Percentiles rank a stretch among this genome's conserved stretches.
Evolutionary conservation across 2,329 filamentous ascomycete species (phyloP).

Genomic region (Nannizzia gypsea): DNA sequence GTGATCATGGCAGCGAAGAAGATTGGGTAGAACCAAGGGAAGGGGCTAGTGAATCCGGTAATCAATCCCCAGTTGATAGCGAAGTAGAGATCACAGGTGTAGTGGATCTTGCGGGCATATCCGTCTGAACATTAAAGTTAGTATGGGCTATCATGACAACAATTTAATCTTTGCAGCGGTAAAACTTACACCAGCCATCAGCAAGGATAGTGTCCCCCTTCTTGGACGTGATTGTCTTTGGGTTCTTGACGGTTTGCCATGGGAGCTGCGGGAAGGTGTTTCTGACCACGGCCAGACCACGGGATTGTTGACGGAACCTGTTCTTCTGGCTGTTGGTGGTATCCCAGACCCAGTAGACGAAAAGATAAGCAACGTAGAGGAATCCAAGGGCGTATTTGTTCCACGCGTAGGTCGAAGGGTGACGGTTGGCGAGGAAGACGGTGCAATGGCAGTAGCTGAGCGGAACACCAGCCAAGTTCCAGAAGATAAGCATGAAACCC

Average conservation of each 20-base stretch:
- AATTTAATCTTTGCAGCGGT: not conserved
- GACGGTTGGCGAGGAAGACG: constrained; percentile 74
- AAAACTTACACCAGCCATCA: constrained; percentile 65
- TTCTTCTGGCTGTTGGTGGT: constrained; percentile 91
- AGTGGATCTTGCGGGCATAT: constrained; percentile 67
- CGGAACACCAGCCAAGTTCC: constrained; percentile 86
- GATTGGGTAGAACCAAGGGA: constrained; percentile 79
- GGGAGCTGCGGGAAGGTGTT: constrained; percentile 84
- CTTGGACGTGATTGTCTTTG: constrained; percentile 60
- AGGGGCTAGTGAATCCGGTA: constrained; percentile 66
- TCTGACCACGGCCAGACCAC: constrained; percentile 49
- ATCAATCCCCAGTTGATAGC: constrained; percentile 68
- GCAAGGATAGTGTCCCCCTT: constrained; percentile 66
- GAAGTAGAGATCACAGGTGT: constrained; percentile 69
- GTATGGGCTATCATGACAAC: not conserved
- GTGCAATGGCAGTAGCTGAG: constrained; percentile 90
- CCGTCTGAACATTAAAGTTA: constrained; percentile 40
- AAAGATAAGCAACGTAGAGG: constrained; percentile 61
- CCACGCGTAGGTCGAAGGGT: constrained; percentile 65
- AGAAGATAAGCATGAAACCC: constrained; percentile 97
- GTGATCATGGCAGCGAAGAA: constrained; percentile 74
- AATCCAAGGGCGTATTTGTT: constrained; percentile 54
- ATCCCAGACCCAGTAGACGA: constrained; percentile 86
- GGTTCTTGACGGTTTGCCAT: constrained; percentile 72
- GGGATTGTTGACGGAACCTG: constrained; percentile 70